Evolutionary conservation across 2,329 filamentous ascomycete genomes (phyloP), one percentile per base, ranked within the genome.

Genomic region (Verticillium klebahnii): DNA sequence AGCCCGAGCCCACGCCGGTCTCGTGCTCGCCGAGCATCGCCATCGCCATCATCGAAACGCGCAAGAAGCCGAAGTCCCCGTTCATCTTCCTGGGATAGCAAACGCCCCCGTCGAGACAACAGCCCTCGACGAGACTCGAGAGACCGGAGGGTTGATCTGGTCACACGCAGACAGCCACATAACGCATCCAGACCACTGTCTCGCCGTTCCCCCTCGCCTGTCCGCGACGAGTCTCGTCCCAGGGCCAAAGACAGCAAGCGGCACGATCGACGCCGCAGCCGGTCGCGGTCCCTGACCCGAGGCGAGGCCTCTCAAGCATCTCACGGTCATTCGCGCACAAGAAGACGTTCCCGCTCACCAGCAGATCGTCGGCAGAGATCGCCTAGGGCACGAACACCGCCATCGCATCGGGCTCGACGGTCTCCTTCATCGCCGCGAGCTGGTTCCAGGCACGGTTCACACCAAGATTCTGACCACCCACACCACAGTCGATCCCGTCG

Each of bases 201-300:
- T 34, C 62, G 64, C 29, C 62, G 61, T 23, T 59, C 63, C 40
- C 40, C 36, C 6, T 61, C 58, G 31, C 61, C 58, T 31, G 50
- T 56, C 34, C 65, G 59, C 23, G 58, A 62, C 55, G 60, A 60
- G 4, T 57, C 57, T 12, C 60, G 62, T 17, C 55, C 61, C 6
- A 59, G 60, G 34, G 25, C 45, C 7, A n/a, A 39, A 23, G 55
- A 60, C 52, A 61, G 63, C 5, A 59, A 40, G 29, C 60, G 54
- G 5, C 17, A 37, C n/a, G 58, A 62, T 25, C 58, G 59, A 25
- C 63, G 62, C 19, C 62, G 63, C 23, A 65, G 65, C 36, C 59
- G 62, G 57, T 65, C 65, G n/a, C 63, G 61, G 32, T 66, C 64
- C 3, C 63, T 63, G 7, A 52, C 57, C 17, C 58, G 54, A 34